Evolutionary conservation across 164 flowering plant species (phyloP).

Genomic region (Vitis vinifera): DNA sequence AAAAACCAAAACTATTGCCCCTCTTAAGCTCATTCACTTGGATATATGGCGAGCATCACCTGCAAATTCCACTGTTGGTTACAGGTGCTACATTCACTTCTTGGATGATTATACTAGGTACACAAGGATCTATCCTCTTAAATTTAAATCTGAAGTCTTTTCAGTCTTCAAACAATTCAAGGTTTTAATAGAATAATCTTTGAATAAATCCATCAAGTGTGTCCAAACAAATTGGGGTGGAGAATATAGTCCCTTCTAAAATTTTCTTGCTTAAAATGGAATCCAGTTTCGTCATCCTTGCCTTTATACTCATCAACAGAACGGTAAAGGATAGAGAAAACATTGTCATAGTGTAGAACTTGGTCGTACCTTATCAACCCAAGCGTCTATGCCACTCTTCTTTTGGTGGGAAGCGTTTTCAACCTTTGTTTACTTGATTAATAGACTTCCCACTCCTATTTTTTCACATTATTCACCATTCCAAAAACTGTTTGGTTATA

Average conservation of each 20-base stretch:
- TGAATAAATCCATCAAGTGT: not conserved
- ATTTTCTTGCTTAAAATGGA: not conserved
- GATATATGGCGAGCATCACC: conserved; percentile 4
- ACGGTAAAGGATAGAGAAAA: not conserved
- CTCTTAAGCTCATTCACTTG: not conserved
- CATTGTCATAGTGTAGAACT: conserved; percentile 7
- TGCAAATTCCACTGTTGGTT: not conserved
- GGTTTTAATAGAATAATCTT: too few species aligned
- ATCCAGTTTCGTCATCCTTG: too few species aligned
- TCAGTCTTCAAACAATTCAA: not conserved
- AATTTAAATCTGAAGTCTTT: too few species aligned
- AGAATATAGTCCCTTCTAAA: not conserved
- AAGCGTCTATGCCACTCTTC: not conserved
- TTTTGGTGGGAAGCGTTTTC: not conserved
- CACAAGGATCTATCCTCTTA: too few species aligned
- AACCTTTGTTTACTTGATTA: conserved; percentile 7
- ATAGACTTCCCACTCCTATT: not conserved
- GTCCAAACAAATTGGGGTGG: not conserved
- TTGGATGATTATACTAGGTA: too few species aligned
- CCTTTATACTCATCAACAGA: not conserved
- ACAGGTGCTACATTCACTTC: not conserved
- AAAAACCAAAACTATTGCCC: not conserved
- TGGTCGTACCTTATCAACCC: not conserved
- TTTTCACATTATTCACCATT: not conserved
- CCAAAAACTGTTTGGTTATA: not conserved